phyloP scores from a whole-genome alignment of 345 rosid species.

The Eucalyptus marginata region DNA sequence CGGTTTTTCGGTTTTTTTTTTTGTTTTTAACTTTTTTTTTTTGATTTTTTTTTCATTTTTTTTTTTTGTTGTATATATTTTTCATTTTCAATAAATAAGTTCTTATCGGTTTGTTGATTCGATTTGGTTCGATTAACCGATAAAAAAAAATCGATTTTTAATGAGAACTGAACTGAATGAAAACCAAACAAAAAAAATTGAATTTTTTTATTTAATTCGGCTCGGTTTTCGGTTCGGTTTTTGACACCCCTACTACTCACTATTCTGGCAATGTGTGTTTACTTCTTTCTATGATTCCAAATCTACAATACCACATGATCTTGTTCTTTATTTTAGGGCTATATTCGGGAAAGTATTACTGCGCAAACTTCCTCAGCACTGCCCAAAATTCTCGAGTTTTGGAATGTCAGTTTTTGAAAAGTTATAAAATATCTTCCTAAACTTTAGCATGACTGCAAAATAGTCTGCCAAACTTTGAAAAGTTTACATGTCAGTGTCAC shows the following conservation, averaged over 20 bases:
- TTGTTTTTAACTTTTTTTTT: no score
- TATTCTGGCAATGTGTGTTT: not conserved
- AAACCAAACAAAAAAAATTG: no score
- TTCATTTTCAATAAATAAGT: no score
- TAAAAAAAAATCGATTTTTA: no score
- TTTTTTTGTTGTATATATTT: no score
- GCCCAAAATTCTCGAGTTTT: not conserved
- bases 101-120: no score
- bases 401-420: not conserved
- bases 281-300: not conserved
- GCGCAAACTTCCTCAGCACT: not conserved
- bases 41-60: no score
- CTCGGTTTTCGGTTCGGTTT: no score
- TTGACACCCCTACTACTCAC: not conserved
- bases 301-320: not conserved
- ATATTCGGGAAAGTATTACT: not conserved
- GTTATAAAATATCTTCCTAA: not conserved
- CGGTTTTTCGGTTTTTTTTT: no score
- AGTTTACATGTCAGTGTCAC: not conserved
- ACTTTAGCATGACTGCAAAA: not conserved
- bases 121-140: no score
- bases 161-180: no score
- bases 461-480: not conserved
- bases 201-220: fast-evolving
- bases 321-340: not conserved